phyloP scores from a whole-genome alignment of 2,329 filamentous ascomycete species.

The Fusarium brevicatenulatum region DNA sequence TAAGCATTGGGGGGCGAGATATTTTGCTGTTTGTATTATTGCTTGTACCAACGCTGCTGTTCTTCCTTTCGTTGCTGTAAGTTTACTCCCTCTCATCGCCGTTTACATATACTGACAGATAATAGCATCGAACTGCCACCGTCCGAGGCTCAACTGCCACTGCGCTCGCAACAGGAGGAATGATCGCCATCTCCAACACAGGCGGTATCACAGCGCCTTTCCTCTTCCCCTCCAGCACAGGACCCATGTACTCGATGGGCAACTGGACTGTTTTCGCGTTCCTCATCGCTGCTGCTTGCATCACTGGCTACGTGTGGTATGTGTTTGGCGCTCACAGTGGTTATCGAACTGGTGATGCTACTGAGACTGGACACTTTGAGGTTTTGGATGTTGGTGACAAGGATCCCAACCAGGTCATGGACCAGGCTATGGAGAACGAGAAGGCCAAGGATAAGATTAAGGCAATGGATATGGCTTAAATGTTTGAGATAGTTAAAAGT shows the following conservation, averaged over 20 bases:
- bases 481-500: background rate
- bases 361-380: slow-evolving; percentile 24
- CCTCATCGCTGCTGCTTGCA: slow-evolving; percentile 39
- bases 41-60: slow-evolving; percentile 49
- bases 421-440: slow-evolving; percentile 25
- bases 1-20: slow-evolving; percentile 44
- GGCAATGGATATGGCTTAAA: slow-evolving; percentile 26
- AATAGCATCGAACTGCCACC: slow-evolving; percentile 47
- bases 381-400: slow-evolving; percentile 35
- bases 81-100: background rate
- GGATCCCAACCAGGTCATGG: slow-evolving; percentile 33
- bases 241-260: slow-evolving; percentile 48
- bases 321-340: slow-evolving; percentile 47
- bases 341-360: slow-evolving; percentile 43
- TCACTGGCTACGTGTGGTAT: slow-evolving; percentile 47
- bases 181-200: slow-evolving; percentile 49
- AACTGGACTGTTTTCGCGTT: slow-evolving; percentile 50
- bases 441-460: slow-evolving; percentile 33
- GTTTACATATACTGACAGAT: background rate
- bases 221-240: slow-evolving; percentile 46
- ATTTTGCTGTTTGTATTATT: slow-evolving; percentile 48
- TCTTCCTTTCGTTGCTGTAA: slow-evolving; percentile 48
- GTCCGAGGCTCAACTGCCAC: slow-evolving; percentile 48
- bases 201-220: slow-evolving; percentile 50
- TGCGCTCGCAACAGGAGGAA: slow-evolving; percentile 48